Evolutionary conservation across 345 rosid genomes (phyloP).

Genomic region (Salix caprea): DNA sequence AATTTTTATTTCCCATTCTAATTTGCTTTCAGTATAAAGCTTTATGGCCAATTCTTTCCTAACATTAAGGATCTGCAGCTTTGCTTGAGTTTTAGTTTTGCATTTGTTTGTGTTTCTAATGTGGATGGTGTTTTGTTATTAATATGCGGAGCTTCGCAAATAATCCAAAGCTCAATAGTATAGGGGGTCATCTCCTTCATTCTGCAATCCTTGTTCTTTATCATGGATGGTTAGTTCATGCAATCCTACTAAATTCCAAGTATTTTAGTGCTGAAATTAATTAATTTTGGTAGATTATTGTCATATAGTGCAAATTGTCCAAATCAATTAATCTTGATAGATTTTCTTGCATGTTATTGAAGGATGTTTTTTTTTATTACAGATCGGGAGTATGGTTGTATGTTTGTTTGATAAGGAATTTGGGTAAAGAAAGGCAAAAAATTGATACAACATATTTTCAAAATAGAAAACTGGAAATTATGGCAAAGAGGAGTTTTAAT

Average conservation of each 20-base stretch:
- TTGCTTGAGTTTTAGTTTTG: background rate
- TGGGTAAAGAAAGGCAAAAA: too few relatives aligned
- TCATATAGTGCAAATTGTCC: too few relatives aligned
- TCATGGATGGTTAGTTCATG: conserved; percentile 76
- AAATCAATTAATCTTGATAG: too few relatives aligned
- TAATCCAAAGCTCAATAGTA: conserved; percentile 59
- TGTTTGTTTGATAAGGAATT: too few relatives aligned
- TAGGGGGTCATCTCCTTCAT: conserved; percentile 81
- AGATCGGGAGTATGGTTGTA: too few relatives aligned
- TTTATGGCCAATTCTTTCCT: background rate
- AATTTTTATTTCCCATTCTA: background rate
- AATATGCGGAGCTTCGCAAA: conserved; percentile 65
- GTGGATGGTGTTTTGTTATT: conserved; percentile 1
- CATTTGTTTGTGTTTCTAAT: background rate
- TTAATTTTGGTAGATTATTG: too few relatives aligned
- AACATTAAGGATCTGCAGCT: background rate
- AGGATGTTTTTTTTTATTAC: too few relatives aligned
- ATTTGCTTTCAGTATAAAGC: background rate
- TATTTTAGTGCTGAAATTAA: background rate
- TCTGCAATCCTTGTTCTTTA: conserved; percentile 85
- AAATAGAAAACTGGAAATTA: too few relatives aligned
- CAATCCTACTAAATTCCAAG: background rate
- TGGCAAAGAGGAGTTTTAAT: too few relatives aligned
- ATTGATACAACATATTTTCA: too few relatives aligned
- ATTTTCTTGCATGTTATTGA: too few relatives aligned